Evolutionary conservation across 2,329 filamentous ascomycete species (phyloP), one percentile per base, ranked within the genome.

Genomic region (Ploettnerulaceae sp.): DNA sequence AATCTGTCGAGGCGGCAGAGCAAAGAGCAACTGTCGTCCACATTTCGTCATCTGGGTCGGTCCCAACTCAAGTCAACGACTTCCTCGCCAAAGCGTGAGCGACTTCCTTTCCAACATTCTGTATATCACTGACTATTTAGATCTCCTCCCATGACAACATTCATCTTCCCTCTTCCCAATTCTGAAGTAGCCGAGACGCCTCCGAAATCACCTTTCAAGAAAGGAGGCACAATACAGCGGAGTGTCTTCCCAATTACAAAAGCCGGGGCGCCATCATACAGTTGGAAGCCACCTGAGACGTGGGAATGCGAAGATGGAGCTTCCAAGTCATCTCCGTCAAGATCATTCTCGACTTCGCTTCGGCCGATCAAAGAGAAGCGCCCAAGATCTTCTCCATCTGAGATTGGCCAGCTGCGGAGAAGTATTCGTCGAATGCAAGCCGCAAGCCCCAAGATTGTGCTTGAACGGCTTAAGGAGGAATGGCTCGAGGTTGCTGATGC

Each of bases 341-440:
- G 39, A 2, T 29, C 11, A 24, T 31, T 17, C 12, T 6, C 20
- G 12, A 28, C 15, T 17, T 15, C 25, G 18, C 34, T 35, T n/a
- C 36, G 17, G 18, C 34, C 28, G n/a, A 36, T 32, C 15, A 47
- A 24, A 29, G 44, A 33, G 25, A 29, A 17, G 14, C 12, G 25
- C 35, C 39, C 11, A 24, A 29, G 34, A 33, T 17, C 24, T n/a
- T 36, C 21, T 17, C 26, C 43, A 9, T 9, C 38, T 14, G 47
- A 50, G 26, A 42, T 37, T n/a, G 26, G 47, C 11, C 38, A 69
- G 7, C 66, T 81, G 47, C 74, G 78, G 58, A 69, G 71, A 7
- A 75, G 79, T 53, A 71, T 79, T 37, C 66, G 69, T 25, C 69
- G 72, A 39, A 80, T 82, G 76, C 71, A 74, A 7, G 69, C 67